A percentile compares a stretch with the other conserved stretches of the same genome.
Conservation (phyloP, 192 early-diverging fungal species). For the Gorgonomyces haynaldii region DNA sequence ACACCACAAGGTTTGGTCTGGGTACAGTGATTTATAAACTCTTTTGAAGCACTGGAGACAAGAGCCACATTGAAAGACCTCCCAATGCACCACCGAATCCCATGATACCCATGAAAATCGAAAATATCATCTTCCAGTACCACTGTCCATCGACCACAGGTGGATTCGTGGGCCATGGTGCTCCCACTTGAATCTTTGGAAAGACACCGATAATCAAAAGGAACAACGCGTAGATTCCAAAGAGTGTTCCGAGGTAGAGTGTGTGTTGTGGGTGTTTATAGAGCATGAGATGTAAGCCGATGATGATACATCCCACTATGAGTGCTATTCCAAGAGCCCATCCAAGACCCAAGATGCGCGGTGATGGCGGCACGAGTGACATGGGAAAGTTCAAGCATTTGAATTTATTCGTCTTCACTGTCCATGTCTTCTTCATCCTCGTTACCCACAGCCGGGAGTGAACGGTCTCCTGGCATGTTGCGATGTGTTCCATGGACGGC, state of each 20-base stretch:
- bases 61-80: constrained; percentile 1
- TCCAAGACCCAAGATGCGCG: constrained; percentile 18
- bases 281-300: constrained; percentile 1
- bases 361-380: constrained; percentile 11
- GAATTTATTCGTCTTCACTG: constrained; percentile 1
- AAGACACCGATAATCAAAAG: constrained; percentile 8
- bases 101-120: constrained; percentile 2
- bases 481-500: constrained; percentile 28
- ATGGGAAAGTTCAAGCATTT: no score
- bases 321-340: constrained; percentile 15
- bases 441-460: constrained; percentile 1
- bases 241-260: not conserved
- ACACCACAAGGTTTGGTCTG: not conserved
- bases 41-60: constrained; percentile 17
- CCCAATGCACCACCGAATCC: not conserved
- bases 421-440: not conserved
- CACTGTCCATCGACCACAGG: not conserved
- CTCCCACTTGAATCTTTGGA: constrained; percentile 16
- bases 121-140: constrained; percentile 11
- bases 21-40: not conserved
- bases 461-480: constrained; percentile 23
- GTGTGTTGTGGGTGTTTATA: constrained; percentile 11
- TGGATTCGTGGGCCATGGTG: not conserved
- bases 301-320: constrained; percentile 4
- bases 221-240: constrained; percentile 9